Evolutionary conservation across 192 early-diverging fungal genomes (phyloP).

Genomic region (Umbelopsis ramanniana): DNA sequence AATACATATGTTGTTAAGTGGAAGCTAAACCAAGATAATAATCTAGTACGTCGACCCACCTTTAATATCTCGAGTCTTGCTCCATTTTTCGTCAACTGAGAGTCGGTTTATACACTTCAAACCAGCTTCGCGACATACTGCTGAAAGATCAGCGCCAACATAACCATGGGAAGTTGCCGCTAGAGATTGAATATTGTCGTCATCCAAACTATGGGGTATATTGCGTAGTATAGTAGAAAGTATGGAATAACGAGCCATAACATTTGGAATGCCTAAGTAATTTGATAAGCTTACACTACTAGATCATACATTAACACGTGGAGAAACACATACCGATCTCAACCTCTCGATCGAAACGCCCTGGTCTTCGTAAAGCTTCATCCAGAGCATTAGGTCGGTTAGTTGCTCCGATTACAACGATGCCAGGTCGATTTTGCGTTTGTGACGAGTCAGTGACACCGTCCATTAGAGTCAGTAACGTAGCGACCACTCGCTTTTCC

Average conservation of each 20-base stretch:
- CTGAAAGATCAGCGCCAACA: constrained; percentile 96
- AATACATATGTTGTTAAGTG: background rate
- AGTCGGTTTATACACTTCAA: constrained; percentile 71
- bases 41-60: background rate
- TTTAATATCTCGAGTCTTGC: background rate
- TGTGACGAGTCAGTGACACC: constrained; percentile 48
- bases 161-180: constrained; percentile 85
- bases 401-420: constrained; percentile 92
- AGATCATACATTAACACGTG: background rate
- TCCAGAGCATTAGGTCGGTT: constrained; percentile 91
- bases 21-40: background rate
- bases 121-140: constrained; percentile 86
- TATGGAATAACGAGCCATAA: constrained; percentile 70
- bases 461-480: constrained; percentile 94
- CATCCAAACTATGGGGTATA: constrained; percentile 71
- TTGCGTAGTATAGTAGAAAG: constrained; percentile 66
- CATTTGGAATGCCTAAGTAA: constrained; percentile 74
- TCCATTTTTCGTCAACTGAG: constrained; percentile 18
- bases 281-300: background rate
- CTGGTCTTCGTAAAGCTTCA: constrained; percentile 88
- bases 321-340: constrained; percentile 70
- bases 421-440: constrained; percentile 27
- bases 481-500: constrained; percentile 90
- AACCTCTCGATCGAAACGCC: constrained; percentile 94
- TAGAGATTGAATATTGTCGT: constrained; percentile 58